Evolutionary conservation across 495 filamentous ascomycete genomes (phyloP), one percentile per base, ranked within the genome.

Genomic region (Neurospora sp.): DNA sequence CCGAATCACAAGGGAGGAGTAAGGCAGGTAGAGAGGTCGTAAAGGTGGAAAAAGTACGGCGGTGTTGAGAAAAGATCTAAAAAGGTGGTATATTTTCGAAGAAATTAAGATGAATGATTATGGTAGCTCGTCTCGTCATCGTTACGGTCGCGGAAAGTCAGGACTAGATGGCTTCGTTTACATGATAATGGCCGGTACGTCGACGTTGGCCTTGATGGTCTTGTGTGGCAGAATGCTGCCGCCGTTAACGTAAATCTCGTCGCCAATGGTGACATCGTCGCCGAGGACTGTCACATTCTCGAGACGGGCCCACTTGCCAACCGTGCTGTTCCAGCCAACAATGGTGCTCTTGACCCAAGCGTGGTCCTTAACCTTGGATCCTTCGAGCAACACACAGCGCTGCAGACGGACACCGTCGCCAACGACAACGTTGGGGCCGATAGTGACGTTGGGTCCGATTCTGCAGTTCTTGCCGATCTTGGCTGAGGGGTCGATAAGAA

Each of bases 281-380:
- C 96, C 96, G 59, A 99, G 88, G 69, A 99, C 96, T 2, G 92
- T 93, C 37, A 99, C 96, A 78, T 99, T 99, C 87, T 99, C 96
- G 78, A 99, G 84, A 74, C 96, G 90, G 72, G 96, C 95, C 96
- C 96, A 99, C 77, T 90, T 90, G 74, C 96, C 96, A 42, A 99
- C 93, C 41, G 90, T 91, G 86, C 93, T 97, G 86, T 98, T 98
- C 96, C 96, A 99, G 76, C 96, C 96, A 14, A 99, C 95, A 80
- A 99, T 99, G 76, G 96, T 97, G 77, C 92, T 95, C 89, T 99
- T 99, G 81, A 99, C 89, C 96, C 96, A 99, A 12, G 96, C 96
- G 82, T 99, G 96, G 81, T 99, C 96, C 88, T 98, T 98, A 79
- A 97, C 92, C 85, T 94, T 98, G 80, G 91, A 91, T 77, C 93